A percentile compares a stretch with the other conserved stretches of the same genome.
Evolutionary conservation across 176 grass and related monocot species (phyloP).

Genomic region (Eragrostis nindensis): DNA sequence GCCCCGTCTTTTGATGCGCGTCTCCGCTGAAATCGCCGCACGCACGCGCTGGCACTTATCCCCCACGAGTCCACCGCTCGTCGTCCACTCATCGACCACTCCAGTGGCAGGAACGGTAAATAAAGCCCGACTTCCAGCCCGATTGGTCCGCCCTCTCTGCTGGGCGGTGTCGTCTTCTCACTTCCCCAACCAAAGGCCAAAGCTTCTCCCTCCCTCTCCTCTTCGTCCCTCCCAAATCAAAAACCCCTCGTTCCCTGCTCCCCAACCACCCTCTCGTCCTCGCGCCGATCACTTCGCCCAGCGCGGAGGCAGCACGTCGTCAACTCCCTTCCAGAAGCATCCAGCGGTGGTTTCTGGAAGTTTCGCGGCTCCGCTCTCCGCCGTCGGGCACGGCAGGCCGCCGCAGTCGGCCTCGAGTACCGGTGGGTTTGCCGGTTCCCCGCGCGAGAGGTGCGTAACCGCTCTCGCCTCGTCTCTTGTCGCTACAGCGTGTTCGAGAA

Average conservation of each 20-base stretch:
- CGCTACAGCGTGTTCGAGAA: neutral
- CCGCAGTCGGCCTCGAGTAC: neutral
- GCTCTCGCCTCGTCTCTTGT: neutral
- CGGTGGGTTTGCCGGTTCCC: neutral
- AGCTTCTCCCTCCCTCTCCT: neutral
- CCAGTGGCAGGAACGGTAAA: slow-evolving; percentile 44
- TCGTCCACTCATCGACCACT: neutral
- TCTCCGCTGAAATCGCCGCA: slow-evolving; percentile 3
- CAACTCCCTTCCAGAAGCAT: neutral
- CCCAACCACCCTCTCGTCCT: neutral
- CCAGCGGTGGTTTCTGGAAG: neutral
- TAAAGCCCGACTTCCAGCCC: neutral
- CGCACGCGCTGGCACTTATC: neutral
- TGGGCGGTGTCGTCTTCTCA: slow-evolving; percentile 32
- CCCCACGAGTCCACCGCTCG: neutral
- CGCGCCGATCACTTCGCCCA: slow-evolving; percentile 31
- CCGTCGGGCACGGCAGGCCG: neutral
- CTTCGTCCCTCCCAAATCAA: slow-evolving; percentile 20
- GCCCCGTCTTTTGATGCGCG: slow-evolving; percentile 28
- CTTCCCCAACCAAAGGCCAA: neutral
- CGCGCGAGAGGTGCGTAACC: slow-evolving; percentile 12
- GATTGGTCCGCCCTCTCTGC: neutral
- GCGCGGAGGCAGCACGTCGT: neutral
- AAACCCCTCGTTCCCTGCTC: neutral
- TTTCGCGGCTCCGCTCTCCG: neutral